Evolutionary conservation across 345 rosid genomes (phyloP).

Genomic region (Lepidium didymum): DNA sequence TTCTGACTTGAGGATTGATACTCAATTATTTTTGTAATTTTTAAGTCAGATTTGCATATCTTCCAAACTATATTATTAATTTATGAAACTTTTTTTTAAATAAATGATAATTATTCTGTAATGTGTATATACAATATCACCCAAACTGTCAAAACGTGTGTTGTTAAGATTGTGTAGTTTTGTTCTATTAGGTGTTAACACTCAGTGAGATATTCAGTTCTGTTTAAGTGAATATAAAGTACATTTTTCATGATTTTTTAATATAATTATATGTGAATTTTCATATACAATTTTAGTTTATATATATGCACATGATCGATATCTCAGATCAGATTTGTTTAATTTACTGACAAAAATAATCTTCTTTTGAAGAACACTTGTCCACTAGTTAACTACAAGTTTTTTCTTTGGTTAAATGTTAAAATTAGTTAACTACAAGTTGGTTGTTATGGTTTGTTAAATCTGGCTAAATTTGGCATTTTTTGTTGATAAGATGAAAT

Average conservation of each 20-base stretch:
- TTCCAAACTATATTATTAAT: neutral
- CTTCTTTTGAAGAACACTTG: neutral
- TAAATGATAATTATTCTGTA: neutral
- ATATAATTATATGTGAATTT: neutral
- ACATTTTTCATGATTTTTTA: neutral
- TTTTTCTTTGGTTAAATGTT: no score
- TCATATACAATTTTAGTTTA: neutral
- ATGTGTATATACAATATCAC: neutral
- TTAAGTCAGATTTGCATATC: constrained; percentile 19
- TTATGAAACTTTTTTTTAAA: neutral
- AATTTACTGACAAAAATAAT: neutral
- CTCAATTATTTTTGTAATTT: neutral
- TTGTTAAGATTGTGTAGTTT: constrained; percentile 15
- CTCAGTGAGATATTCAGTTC: constrained; percentile 13
- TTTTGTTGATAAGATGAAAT: no score
- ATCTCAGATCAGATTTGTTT: constrained; percentile 6
- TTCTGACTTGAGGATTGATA: constrained; percentile 16
- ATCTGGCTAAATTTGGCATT: no score
- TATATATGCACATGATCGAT: constrained; percentile 19
- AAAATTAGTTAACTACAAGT: no score
- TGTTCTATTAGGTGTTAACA: constrained; percentile 30
- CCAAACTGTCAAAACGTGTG: constrained; percentile 28
- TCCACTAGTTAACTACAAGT: neutral
- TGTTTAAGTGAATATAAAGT: neutral
- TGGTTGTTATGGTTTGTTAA: neutral